phyloP scores from a whole-genome alignment of 1,284 basidiomycete species.

The Trametes versicolor region DNA sequence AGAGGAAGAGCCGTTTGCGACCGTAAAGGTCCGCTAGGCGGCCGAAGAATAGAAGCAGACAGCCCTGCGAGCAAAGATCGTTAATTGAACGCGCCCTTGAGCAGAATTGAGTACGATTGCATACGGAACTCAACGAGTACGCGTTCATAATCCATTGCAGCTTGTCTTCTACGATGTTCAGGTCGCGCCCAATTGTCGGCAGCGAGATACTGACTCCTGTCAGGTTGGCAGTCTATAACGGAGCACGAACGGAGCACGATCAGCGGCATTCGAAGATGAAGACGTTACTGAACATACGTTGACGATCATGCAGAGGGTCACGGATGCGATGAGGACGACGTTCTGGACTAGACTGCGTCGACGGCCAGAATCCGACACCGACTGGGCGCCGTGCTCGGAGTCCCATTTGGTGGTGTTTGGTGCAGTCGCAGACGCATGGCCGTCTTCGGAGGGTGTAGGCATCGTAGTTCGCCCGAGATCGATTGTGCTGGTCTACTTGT shows the following conservation, averaged over 20 bases:
- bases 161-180: conserved; percentile 10
- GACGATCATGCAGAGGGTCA: background rate
- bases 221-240: conserved; percentile 5
- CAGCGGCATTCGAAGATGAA: background rate
- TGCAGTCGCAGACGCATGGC: background rate
- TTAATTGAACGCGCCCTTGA: too few relatives aligned
- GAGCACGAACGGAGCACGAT: background rate
- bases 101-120: background rate
- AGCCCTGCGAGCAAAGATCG: conserved; percentile 62
- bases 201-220: conserved; percentile 7
- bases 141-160: conserved; percentile 14
- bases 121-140: conserved; percentile 11
- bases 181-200: conserved; percentile 7
- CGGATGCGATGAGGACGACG: conserved; percentile 1
- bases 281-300: background rate
- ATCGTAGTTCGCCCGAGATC: too few relatives aligned
- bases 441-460: too few relatives aligned
- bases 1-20: conserved; percentile 59
- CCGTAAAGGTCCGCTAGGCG: conserved; percentile 71
- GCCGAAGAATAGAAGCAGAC: conserved; percentile 67
- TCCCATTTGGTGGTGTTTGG: background rate
- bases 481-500: too few relatives aligned
- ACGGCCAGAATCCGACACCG: background rate
- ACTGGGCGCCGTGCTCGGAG: background rate
- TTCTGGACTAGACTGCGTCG: background rate